phyloP scores from a whole-genome alignment of 768 basidiomycete species.

The Lactarius quietus region DNA sequence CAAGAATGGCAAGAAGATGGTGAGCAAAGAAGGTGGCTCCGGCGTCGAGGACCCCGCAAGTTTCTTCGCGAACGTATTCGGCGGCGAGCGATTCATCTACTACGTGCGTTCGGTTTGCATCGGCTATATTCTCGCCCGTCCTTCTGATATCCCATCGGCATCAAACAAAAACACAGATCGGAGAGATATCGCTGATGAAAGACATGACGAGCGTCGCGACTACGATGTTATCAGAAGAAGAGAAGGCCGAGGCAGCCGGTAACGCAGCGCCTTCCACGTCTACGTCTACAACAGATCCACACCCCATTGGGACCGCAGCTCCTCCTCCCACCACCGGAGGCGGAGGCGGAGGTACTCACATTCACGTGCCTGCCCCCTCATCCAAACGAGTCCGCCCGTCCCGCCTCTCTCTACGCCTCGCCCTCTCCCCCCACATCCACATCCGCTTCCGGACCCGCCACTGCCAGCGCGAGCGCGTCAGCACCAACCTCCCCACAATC shows the following conservation, averaged over 20 bases:
- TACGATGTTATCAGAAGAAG: slow-evolving; percentile 90
- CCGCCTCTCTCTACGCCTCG: not conserved
- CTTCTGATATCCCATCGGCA: too few relatives aligned
- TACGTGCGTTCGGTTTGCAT: slow-evolving; percentile 76
- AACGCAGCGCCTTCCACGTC: slow-evolving; percentile 22
- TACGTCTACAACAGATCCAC: too few relatives aligned
- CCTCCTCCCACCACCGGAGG: too few relatives aligned
- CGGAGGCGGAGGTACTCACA: too few relatives aligned
- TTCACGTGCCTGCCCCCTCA: too few relatives aligned
- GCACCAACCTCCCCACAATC: slow-evolving; percentile 11
- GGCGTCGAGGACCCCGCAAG: slow-evolving; percentile 90
- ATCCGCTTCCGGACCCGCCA: not conserved
- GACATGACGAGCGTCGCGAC: slow-evolving; percentile 84
- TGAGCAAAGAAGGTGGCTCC: slow-evolving; percentile 72
- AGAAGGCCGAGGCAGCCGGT: slow-evolving; percentile 60
- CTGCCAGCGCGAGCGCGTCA: slow-evolving; percentile 17
- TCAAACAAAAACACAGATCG: too few relatives aligned
- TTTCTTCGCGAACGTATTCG: slow-evolving; percentile 95
- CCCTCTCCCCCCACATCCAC: not conserved
- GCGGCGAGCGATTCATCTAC: slow-evolving; percentile 87
- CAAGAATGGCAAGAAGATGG: slow-evolving; percentile 90
- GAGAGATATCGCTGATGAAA: slow-evolving; percentile 94
- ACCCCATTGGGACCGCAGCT: too few relatives aligned
- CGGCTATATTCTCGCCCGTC: too few relatives aligned
- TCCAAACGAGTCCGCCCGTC: not conserved